Percentiles rank a stretch among this genome's conserved stretches.
Evolutionary conservation across 2,329 filamentous ascomycete species (phyloP).

Genomic region (Lizonia empirigonia): DNA sequence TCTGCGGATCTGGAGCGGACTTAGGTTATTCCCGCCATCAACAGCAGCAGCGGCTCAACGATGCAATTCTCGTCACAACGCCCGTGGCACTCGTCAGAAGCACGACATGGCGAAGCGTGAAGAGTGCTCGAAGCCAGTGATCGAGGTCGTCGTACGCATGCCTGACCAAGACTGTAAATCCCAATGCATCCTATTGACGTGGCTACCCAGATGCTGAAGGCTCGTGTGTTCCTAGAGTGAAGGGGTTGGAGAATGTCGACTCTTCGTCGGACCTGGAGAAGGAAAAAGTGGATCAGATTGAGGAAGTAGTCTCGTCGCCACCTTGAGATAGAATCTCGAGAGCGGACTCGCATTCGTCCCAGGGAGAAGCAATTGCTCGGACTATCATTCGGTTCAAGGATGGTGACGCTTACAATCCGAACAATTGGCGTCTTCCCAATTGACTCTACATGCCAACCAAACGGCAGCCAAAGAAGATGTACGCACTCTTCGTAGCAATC

Average conservation of each 20-base stretch:
- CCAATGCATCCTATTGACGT: constrained; percentile 11
- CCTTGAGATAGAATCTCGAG: constrained; percentile 18
- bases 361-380: constrained; percentile 13
- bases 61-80: constrained; percentile 29
- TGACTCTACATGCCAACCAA: not conserved
- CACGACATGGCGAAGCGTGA: constrained; percentile 30
- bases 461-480: constrained; percentile 60
- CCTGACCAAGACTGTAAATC: not conserved
- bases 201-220: constrained; percentile 21
- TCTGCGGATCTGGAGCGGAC: constrained; percentile 39
- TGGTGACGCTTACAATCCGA: constrained; percentile 50
- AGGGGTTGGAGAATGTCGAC: constrained; percentile 28
- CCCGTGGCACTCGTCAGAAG: constrained; percentile 38
- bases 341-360: constrained; percentile 17
- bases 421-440: constrained; percentile 45
- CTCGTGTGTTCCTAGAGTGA: constrained; percentile 22
- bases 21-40: constrained; percentile 45
- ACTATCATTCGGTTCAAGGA: constrained; percentile 48
- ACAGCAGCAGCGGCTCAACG: constrained; percentile 39
- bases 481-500: constrained; percentile 61
- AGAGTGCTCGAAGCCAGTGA: constrained; percentile 17
- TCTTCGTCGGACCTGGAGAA: constrained; percentile 24
- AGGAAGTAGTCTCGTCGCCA: constrained; percentile 25
- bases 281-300: constrained; percentile 36
- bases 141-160: constrained; percentile 22